phyloP scores from a whole-genome alignment of 1,284 basidiomycete genomes.

The Amylostereum areolatum region DNA sequence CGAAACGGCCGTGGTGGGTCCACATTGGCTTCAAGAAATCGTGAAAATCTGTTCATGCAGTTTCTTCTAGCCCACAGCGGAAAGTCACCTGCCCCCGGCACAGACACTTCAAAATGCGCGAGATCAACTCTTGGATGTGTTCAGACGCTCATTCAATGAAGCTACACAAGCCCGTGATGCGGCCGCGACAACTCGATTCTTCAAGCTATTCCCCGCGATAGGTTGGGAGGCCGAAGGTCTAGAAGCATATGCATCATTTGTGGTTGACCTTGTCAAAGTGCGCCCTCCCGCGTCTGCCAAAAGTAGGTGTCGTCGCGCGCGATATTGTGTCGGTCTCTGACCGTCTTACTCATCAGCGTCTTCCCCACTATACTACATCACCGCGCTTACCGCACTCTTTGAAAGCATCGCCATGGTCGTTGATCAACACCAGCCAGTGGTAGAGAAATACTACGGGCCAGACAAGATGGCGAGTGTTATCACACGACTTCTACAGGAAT shows the following conservation, averaged over 20 bases:
- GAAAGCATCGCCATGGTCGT: slow-evolving; percentile 95
- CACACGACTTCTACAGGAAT: slow-evolving; percentile 75
- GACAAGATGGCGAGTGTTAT: slow-evolving; percentile 85
- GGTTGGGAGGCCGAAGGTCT: slow-evolving; percentile 90
- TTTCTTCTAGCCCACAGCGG: slow-evolving; percentile 72
- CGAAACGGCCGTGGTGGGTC: slow-evolving; percentile 75
- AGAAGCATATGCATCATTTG: slow-evolving; percentile 91
- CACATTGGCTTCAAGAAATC: not conserved
- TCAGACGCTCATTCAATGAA: slow-evolving; percentile 72
- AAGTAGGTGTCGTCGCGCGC: slow-evolving; percentile 40
- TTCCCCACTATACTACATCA: slow-evolving; percentile 85
- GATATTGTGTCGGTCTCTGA: slow-evolving; percentile 2
- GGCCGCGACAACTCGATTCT: slow-evolving; percentile 87
- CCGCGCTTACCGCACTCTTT: slow-evolving; percentile 83
- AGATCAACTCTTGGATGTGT: slow-evolving; percentile 71
- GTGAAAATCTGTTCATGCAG: not conserved
- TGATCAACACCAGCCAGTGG: slow-evolving; percentile 95
- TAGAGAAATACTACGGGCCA: slow-evolving; percentile 93
- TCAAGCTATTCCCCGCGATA: slow-evolving; percentile 94
- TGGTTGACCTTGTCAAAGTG: slow-evolving; percentile 83
- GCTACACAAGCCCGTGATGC: slow-evolving; percentile 79
- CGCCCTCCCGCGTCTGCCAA: slow-evolving; percentile 74
- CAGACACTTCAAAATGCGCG: slow-evolving; percentile 79
- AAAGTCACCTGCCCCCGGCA: slow-evolving; percentile 79
- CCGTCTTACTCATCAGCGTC: slow-evolving; percentile 50